These are phyloP conservation scores for Peronospora farinosa DNA, from an alignment of 352 stramenopile genomes.

Conservation along the genomic window DNA sequence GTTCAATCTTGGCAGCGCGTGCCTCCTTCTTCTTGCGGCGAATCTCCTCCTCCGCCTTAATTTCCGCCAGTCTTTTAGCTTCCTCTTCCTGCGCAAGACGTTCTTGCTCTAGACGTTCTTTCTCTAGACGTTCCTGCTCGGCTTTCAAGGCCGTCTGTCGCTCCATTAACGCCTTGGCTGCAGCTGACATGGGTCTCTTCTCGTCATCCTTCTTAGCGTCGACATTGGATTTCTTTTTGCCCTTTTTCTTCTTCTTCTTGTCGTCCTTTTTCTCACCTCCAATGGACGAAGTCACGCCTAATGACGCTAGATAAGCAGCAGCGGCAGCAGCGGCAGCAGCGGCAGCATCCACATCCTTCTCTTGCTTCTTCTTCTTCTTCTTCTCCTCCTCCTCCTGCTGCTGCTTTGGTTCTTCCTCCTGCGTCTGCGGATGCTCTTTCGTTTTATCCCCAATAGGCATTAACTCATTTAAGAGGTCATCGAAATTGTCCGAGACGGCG, in stretches of 20 bases:
- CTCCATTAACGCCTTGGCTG: slow-evolving; percentile 65
- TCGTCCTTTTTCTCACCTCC: slow-evolving; percentile 62
- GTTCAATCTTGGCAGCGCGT: slow-evolving; percentile 85
- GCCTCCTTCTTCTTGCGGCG: slow-evolving; percentile 80
- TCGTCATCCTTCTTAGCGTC: slow-evolving; percentile 49
- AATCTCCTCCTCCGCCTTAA: slow-evolving; percentile 50
- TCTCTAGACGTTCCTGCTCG: slow-evolving; percentile 67
- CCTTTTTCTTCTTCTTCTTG: slow-evolving; percentile 85
- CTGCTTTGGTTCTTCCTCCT: slow-evolving; percentile 13
- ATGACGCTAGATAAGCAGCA: slow-evolving; percentile 66
- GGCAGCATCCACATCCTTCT: slow-evolving; percentile 41
- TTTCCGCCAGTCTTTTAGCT: slow-evolving; percentile 39
- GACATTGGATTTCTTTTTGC: slow-evolving; percentile 62
- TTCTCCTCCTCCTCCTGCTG: slow-evolving; percentile 13
- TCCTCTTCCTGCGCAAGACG: slow-evolving; percentile 64
- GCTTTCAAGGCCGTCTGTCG: slow-evolving; percentile 63
- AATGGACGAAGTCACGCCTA: slow-evolving; percentile 54
- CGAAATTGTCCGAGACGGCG: slow-evolving; percentile 48
- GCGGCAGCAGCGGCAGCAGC: slow-evolving; percentile 46
- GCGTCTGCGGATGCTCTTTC: background rate
- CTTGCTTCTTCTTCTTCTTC: slow-evolving; percentile 15
- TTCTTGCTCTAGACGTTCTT: slow-evolving; percentile 54
- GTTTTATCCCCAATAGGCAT: slow-evolving; percentile 8
- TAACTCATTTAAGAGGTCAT: slow-evolving; percentile 76
- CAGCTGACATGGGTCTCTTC: slow-evolving; percentile 75